Evolutionary conservation across 1,284 basidiomycete genomes (phyloP), one percentile per base, ranked within the genome.

Genomic region (Phylloporus sp.): DNA sequence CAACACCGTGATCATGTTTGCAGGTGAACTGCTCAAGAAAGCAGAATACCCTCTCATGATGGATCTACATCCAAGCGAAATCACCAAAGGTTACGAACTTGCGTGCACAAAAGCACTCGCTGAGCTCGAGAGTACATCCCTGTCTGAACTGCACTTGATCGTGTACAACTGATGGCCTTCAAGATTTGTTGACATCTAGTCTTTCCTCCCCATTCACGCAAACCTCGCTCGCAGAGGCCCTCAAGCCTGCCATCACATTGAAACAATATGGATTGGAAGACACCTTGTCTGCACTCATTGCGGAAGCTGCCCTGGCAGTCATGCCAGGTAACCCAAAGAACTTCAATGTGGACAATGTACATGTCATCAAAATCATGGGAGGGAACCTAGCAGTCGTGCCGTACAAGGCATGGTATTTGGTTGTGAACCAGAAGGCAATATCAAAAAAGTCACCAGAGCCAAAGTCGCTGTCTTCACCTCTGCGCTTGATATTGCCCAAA

Each of bases 321-420:
- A 96, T 98, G 94, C 95, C 95, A 22, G 81, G 85, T 26, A 94
- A 96, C 72, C 89, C 91, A 8, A 91, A 91, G 74, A 90, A 93
- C 77, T 98, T 98, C 86, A 98, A 97, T 77, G 96, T 99, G 39
- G 98, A 99, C 80, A 98, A 97, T 68, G 94, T 99, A 2, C 90
- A 97, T 26, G 96, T 99, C 24, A 98, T 99, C 74, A 99, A 99
- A 82, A 98, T 99, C 69, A 92, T 99, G 88, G 98, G 98, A 65
- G 94, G 97, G 53, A 93, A 86, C 70, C 80, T 99, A 85, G 85
- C 40, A 98, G 95, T 77, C 89, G 86, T 67, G 97, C 99, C 15
- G 91, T 99, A 10, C 89, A 93, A 68, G 98, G 98, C 55, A 99
- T 99, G 98, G 97, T 99, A 0, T 98, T 99, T 72, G 95, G 95